Evolutionary conservation across 345 rosid species (phyloP).

Genomic region (Corchorus olitorius): DNA sequence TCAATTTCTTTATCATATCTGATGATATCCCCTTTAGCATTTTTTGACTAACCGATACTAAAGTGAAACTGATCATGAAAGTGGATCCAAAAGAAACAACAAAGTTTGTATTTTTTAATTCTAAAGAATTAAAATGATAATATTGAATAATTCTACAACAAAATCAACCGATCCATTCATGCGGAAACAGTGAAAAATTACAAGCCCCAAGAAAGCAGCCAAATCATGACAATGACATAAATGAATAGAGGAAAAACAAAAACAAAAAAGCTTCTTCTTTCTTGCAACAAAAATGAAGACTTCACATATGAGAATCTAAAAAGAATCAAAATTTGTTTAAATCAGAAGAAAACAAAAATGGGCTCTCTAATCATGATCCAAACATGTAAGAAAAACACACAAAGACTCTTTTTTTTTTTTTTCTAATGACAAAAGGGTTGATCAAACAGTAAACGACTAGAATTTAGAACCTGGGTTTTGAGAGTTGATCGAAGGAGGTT

Average conservation of each 20-base stretch:
- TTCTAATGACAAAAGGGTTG: not conserved
- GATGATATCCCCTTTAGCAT: not conserved
- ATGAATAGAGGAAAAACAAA: not conserved
- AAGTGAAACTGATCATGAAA: not conserved
- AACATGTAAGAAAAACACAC: constrained; percentile 9
- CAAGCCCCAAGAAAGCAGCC: not conserved
- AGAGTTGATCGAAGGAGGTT: constrained; percentile 8
- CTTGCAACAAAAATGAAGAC: not conserved
- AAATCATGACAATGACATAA: constrained; percentile 11
- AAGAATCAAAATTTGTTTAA: not conserved
- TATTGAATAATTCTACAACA: not conserved
- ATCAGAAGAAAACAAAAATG: not conserved
- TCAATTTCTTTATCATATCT: not conserved
- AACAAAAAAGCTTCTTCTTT: not conserved
- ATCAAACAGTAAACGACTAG: not conserved
- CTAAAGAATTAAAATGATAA: not conserved
- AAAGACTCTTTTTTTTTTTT: not conserved
- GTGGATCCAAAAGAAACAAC: not conserved
- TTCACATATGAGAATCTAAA: not conserved
- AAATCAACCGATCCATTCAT: not conserved
- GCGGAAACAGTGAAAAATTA: not conserved
- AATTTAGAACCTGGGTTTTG: not conserved
- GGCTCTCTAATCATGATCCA: constrained; percentile 2
- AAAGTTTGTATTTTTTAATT: not conserved
- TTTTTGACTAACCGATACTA: not conserved